Evolutionary conservation across 2,329 filamentous ascomycete genomes (phyloP), one percentile per base, ranked within the genome.

Genomic region (Aspergillus fischeri): DNA sequence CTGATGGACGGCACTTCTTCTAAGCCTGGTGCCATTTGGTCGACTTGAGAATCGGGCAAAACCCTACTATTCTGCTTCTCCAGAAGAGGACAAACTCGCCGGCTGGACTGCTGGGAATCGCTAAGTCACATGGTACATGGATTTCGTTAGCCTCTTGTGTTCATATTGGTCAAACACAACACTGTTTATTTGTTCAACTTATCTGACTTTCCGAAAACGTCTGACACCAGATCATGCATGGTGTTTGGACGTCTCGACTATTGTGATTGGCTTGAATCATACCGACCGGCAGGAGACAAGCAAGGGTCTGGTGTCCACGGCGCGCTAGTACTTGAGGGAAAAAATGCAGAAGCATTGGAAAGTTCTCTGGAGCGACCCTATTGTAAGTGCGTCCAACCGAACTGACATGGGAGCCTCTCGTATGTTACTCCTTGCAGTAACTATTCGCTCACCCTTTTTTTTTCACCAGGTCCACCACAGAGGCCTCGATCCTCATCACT

Each of bases 241-340:
- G 42, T 44, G 3, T 32, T 49, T 38, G 42, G 38, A 9, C 20
- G 52, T 48, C 28, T 35, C 17, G 11, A 20, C 27, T 4, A 10
- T 9, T 47, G 42, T 56, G 54, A 56, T 50, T 52, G 45, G 42
- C 38, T 24, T 42, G 21, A 56, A 25, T 56, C 21, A 56, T 21
- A 28, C 38, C 29, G 24, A 32, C 51, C 25, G 24, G 20, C 45
- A 27, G 20, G 38, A 51, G 27, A 38, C 52, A 55, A 32, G 48
- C 20, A 51, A 41, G 44, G 21, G 21, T 27, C 24, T 11, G 24
- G 25, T 47, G 20, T 47, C 10, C 8, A 27, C 24, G 7, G 20
- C 10, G 3, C 21, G 14, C 21, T 24, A 47, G 44, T 25, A 35
- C 32, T 35, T 6, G 32, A 25, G 41, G 5, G 5, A 7, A 6